Base-by-base conservation (phyloP, 192 early-diverging fungal genomes). In the Phycomyces nitens region DNA sequence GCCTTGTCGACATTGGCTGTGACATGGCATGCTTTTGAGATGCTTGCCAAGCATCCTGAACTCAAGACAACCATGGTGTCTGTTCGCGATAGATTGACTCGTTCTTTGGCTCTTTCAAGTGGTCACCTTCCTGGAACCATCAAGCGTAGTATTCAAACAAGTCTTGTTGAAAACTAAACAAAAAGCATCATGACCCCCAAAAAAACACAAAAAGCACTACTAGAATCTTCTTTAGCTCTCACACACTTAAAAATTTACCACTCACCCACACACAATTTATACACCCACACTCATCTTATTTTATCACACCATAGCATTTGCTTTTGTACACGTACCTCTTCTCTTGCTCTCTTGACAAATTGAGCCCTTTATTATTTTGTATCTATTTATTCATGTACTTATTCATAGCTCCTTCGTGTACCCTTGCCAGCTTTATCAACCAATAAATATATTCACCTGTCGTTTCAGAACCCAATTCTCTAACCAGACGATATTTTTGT, bases 221-320 rank as follows among this genome's bases (percentile, higher is more conserved):
- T 51, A 44, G 20, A 51, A 61, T 52, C 49, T 61, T 61, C 43
- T 34, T 49, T 51, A 34, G 60, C 60, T 22, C 44, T 18, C 49
- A 51, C 43, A 49, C 47, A 14, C 60, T 50, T 20, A 51, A 61
- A 52, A 51, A 26, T 22, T 58, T 39, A 23, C 21, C 23, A 41
- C 41, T 10, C 38, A 22, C 3, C 7, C 53, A 55, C 29, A 29
- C 24, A 16, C 20, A 20, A 20, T 20, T 40, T 56, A 56, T 56
- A 0, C 7, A 41, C 4, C 15, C 10, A 53, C 20, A 15, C 1
- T 20, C 20, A 23, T 53, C 20, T 21, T 53, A 20, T 53, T 20
- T 50, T 50, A 50, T 50, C 51, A 53, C 51, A 53, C 51, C 51
- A 20, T 20, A 7, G 23, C 18, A 52, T 52, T 52, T 34, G 29